A percentile compares a stretch with the other conserved stretches of the same genome.
phyloP scores from a whole-genome alignment of 176 grass and related monocot genomes.

The Avena atlantica region DNA sequence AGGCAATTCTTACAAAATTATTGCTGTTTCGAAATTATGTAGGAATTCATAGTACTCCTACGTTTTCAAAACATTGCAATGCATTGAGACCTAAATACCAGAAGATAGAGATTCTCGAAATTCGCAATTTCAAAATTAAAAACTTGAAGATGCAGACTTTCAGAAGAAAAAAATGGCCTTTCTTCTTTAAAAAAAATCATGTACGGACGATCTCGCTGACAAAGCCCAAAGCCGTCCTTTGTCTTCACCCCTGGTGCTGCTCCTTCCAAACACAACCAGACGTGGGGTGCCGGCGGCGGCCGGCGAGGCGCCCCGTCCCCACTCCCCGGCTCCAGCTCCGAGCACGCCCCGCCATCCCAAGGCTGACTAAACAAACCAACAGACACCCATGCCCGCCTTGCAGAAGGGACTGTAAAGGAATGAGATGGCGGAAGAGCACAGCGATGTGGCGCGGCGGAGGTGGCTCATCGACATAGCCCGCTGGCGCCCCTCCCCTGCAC shows the following conservation, averaged over 20 bases:
- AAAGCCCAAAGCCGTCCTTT: not conserved
- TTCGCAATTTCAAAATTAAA: not conserved
- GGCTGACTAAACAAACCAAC: not conserved
- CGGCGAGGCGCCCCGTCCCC: not conserved
- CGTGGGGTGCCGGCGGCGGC: not conserved
- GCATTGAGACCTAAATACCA: not conserved
- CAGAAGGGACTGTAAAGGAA: not conserved
- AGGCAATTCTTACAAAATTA: too few species aligned
- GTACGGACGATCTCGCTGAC: not conserved
- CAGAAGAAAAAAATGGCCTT: too few species aligned
- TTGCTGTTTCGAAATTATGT: too few species aligned
- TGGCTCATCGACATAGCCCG: constrained; percentile 66
- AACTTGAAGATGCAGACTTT: not conserved
- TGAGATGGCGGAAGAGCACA: constrained; percentile 9
- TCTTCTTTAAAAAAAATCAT: not conserved
- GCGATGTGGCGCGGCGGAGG: constrained; percentile 43
- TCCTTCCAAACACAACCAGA: not conserved
- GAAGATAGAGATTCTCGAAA: not conserved
- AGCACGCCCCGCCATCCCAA: not conserved
- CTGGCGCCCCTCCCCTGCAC: constrained; percentile 62
- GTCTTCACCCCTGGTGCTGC: not conserved
- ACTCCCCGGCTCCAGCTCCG: not conserved
- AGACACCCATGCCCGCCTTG: not conserved
- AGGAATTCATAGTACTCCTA: too few species aligned
- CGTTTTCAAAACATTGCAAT: not conserved